These are phyloP conservation scores for Phyllosticta citriasiana DNA, from an alignment of 2,329 filamentous ascomycete genomes.

Conservation along the genomic window DNA sequence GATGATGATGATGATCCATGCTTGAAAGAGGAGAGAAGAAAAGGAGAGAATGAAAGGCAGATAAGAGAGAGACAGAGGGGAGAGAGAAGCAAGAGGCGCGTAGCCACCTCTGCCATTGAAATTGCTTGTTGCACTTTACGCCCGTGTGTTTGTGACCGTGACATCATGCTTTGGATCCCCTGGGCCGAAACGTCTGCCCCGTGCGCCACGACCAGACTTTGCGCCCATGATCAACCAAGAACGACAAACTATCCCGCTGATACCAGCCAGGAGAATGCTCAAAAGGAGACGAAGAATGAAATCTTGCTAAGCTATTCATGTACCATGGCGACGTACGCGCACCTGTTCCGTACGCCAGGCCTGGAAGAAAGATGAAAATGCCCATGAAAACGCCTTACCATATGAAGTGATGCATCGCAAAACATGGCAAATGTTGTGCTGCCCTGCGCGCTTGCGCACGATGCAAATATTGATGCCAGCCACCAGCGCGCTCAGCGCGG, in stretches of 20 bases:
- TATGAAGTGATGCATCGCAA: constrained; percentile 1
- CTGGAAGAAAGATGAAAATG: neutral
- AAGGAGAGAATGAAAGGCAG: neutral
- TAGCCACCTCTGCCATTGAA: neutral
- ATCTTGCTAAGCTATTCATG: neutral
- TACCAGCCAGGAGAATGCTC: neutral
- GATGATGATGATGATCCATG: neutral
- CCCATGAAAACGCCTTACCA: constrained; percentile 8
- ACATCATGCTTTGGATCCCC: constrained; percentile 9
- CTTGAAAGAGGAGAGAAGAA: neutral
- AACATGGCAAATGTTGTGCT: neutral
- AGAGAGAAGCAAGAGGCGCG: neutral
- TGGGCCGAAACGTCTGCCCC: constrained; percentile 4
- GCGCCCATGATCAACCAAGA: constrained; percentile 1
- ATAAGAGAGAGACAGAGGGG: neutral
- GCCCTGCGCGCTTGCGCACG: neutral
- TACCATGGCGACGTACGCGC: neutral
- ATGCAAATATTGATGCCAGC: neutral
- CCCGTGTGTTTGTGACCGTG: constrained; percentile 4
- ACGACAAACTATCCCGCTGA: neutral
- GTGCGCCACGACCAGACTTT: constrained; percentile 8
- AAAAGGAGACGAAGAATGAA: neutral
- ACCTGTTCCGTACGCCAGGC: neutral
- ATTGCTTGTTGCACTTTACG: constrained; percentile 4
- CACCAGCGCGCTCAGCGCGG: neutral